Evolutionary conservation across 768 basidiomycete species (phyloP).

Genomic region (Tulasnella sp.): DNA sequence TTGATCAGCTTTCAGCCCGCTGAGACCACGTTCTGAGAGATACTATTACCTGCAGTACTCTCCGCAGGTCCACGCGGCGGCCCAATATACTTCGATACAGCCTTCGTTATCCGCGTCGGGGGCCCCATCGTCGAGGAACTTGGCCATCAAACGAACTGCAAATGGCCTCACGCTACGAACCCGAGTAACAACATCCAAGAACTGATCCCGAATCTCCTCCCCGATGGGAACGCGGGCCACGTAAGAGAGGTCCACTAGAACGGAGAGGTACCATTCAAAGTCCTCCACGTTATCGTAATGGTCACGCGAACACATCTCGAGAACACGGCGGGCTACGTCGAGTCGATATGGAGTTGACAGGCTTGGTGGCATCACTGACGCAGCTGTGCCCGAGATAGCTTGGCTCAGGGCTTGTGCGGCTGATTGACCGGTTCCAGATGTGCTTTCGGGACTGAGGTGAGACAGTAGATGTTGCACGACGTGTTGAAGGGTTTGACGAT

Average conservation of each 20-base stretch:
- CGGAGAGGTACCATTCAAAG: constrained; percentile 97
- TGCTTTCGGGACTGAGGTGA: constrained; percentile 68
- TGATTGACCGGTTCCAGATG: constrained; percentile 47
- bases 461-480: constrained; percentile 86
- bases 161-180: constrained; percentile 71
- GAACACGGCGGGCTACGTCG: constrained; percentile 71
- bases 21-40: background rate
- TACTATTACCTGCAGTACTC: constrained; percentile 80
- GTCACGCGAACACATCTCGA: constrained; percentile 78
- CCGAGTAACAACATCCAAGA: constrained; percentile 81
- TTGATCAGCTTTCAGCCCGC: background rate
- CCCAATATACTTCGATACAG: constrained; percentile 84
- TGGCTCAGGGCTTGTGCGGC: constrained; percentile 31
- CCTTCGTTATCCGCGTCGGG: constrained; percentile 53
- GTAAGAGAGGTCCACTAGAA: constrained; percentile 86
- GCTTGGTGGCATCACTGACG: constrained; percentile 47
- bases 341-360: constrained; percentile 84
- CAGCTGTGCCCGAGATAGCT: constrained; percentile 26
- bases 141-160: constrained; percentile 79
- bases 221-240: constrained; percentile 79
- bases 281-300: constrained; percentile 85
- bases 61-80: constrained; percentile 94
- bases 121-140: constrained; percentile 72
- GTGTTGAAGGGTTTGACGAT: constrained; percentile 75
- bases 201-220: constrained; percentile 68